Evolutionary conservation across 2,329 filamentous ascomycete species (phyloP).

Genomic region (Colletotrichum cereale): DNA sequence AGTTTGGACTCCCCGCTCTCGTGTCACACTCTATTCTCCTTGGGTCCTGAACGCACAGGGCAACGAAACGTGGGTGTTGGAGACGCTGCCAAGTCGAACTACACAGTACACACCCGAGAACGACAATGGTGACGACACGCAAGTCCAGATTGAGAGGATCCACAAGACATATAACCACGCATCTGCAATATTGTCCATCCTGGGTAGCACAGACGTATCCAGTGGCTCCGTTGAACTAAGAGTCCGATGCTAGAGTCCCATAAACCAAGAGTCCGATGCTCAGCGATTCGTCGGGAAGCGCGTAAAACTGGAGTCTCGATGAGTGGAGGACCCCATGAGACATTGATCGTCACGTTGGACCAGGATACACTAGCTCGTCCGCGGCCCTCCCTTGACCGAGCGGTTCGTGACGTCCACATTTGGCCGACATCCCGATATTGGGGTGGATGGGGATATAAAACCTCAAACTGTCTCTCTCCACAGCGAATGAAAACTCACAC

Average conservation of each 20-base stretch:
- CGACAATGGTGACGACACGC: too few relatives aligned
- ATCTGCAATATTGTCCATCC: neutral
- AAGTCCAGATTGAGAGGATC: neutral
- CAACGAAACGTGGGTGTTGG: neutral
- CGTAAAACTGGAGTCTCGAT: neutral
- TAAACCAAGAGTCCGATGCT: neutral
- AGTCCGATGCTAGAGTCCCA: too few relatives aligned
- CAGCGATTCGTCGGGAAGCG: neutral
- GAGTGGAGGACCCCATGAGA: neutral
- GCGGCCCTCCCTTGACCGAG: neutral
- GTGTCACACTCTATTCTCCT: neutral
- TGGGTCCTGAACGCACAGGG: neutral
- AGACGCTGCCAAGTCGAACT: neutral
- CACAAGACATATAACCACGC: neutral
- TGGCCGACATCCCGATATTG: neutral
- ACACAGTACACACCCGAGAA: too few relatives aligned
- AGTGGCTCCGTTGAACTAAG: neutral
- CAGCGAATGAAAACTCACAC: neutral
- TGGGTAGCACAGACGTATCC: neutral
- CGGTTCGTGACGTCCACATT: neutral
- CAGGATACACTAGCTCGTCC: neutral
- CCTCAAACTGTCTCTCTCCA: neutral
- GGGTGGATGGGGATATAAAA: slow-evolving; percentile 3
- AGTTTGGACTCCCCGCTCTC: neutral
- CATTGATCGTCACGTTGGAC: neutral